phyloP scores from a whole-genome alignment of 179 eudicot species.

The Beta macrorhiza region DNA sequence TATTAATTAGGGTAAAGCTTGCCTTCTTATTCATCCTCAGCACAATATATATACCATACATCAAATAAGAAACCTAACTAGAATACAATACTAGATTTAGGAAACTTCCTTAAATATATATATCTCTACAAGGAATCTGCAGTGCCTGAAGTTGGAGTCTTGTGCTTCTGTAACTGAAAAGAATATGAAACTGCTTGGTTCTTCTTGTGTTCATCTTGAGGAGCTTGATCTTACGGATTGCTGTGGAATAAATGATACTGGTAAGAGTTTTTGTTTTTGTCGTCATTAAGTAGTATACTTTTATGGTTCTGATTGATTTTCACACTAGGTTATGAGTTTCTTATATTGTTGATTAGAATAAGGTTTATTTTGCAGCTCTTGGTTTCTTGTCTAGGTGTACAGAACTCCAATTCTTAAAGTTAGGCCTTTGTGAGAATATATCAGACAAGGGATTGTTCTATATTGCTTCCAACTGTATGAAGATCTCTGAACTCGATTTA shows the following conservation, averaged over 20 bases:
- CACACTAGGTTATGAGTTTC: not conserved
- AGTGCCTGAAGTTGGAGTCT: slow-evolving; percentile 63
- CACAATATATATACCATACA: no score
- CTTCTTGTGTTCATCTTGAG: slow-evolving; percentile 47
- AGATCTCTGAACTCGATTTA: slow-evolving; percentile 66
- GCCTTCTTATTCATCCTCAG: no score
- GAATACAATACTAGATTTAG: no score
- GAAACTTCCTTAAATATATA: no score
- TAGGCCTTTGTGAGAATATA: slow-evolving; percentile 69
- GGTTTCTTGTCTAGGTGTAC: slow-evolving; percentile 57
- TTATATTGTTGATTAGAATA: not conserved
- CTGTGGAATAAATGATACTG: slow-evolving; percentile 56
- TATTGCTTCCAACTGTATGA: slow-evolving; percentile 58
- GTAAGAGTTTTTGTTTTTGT: slow-evolving; percentile 25
- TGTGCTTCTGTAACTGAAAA: slow-evolving; percentile 53
- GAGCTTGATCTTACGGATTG: slow-evolving; percentile 88
- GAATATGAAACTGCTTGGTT: slow-evolving; percentile 53
- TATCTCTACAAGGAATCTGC: slow-evolving; percentile 46
- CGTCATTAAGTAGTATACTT: not conserved
- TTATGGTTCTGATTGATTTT: not conserved
- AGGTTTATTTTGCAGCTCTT: slow-evolving; percentile 49
- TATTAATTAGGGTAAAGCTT: no score
- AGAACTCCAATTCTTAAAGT: slow-evolving; percentile 50
- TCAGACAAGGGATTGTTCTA: slow-evolving; percentile 62
- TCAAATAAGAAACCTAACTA: no score